A percentile compares a stretch with the other conserved stretches of the same genome.
Conservation (phyloP, 768 basidiomycete species). For the Termitomyces sp. region DNA sequence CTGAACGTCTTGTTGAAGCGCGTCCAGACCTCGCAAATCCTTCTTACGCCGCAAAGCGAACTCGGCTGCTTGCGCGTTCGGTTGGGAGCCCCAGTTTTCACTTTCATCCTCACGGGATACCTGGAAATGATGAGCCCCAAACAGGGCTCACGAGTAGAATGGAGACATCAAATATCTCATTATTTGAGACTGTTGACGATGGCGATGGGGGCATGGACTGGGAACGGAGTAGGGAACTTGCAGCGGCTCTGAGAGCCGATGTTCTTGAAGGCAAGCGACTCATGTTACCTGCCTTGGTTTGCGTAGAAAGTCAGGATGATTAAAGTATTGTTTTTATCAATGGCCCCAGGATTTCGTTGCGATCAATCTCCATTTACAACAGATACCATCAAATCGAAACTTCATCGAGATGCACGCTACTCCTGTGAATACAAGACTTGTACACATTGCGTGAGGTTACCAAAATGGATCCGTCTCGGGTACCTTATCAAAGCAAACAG, state of each 20-base stretch:
- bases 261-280: conserved; percentile 23
- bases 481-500: conserved; percentile 19
- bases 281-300: conserved; percentile 22
- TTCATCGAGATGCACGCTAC: no score
- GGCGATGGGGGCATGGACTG: conserved; percentile 28
- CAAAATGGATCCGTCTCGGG: conserved; percentile 17
- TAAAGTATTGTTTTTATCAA: not conserved
- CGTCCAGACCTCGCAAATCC: conserved; percentile 36
- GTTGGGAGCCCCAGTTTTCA: not conserved
- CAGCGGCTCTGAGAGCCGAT: conserved; percentile 23
- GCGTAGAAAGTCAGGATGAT: conserved; percentile 22
- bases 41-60: conserved; percentile 22
- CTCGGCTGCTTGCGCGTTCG: conserved; percentile 14
- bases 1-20: conserved; percentile 35
- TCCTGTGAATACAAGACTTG: not conserved
- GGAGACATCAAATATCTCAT: not conserved
- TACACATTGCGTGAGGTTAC: conserved; percentile 4
- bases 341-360: not conserved
- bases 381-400: not conserved
- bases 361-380: not conserved
- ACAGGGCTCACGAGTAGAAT: no score
- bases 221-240: conserved; percentile 28
- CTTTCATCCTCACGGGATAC: not conserved
- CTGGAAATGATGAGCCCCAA: not conserved
- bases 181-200: conserved; percentile 23